Evolutionary conservation across 179 eudicot genomes (phyloP).

Genomic region (Dionaea muscipula): DNA sequence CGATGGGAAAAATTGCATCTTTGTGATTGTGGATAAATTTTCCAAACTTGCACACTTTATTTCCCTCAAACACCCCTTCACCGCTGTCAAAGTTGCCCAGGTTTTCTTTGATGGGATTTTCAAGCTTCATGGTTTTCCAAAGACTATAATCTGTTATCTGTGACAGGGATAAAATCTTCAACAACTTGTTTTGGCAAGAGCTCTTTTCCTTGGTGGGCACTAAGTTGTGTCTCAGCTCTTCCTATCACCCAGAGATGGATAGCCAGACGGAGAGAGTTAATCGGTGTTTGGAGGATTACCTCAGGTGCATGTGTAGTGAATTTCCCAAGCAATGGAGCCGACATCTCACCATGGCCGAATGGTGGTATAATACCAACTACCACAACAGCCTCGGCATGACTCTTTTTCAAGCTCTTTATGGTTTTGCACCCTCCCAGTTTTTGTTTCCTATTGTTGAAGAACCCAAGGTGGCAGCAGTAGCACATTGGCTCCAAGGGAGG

Average conservation of each 20-base stretch:
- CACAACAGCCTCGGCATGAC: neutral
- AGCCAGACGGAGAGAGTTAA: neutral
- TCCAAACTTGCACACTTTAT: conserved; percentile 1
- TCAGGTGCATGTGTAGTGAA: neutral
- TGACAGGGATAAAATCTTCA: neutral
- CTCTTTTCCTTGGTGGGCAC: neutral
- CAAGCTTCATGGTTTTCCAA: neutral
- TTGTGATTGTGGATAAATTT: conserved; percentile 3
- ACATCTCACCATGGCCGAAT: neutral
- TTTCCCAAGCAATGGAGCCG: neutral
- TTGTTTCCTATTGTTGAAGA: no score
- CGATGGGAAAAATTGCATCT: neutral
- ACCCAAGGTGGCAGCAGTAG: no score
- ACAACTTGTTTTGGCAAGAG: neutral
- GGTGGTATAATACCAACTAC: neutral
- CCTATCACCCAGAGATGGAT: neutral
- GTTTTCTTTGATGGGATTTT: neutral
- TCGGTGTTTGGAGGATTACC: neutral
- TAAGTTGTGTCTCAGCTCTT: neutral
- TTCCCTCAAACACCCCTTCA: conserved; percentile 1
- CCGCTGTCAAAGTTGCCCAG: neutral
- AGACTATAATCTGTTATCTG: neutral
- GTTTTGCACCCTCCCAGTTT: no score
- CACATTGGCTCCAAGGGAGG: no score
- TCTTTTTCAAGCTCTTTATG: neutral